Evolutionary conservation across 108 stramenopile genomes (phyloP).

Genomic region (Nitzschia sp.): DNA sequence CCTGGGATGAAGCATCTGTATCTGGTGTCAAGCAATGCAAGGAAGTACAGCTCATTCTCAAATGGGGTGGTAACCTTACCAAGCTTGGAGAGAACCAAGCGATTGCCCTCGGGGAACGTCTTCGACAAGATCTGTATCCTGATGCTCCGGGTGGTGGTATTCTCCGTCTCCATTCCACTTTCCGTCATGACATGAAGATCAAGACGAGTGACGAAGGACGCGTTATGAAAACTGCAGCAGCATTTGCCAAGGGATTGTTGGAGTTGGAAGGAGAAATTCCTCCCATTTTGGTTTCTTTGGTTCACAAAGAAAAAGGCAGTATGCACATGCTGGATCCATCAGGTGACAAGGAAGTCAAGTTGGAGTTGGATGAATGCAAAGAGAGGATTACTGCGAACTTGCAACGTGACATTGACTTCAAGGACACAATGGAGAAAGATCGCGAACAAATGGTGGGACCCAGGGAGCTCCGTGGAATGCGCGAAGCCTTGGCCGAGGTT

Average conservation of each 20-base stretch:
- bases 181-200: conserved; percentile 98
- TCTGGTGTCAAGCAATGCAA: conserved; percentile 40
- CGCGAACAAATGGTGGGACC: conserved; percentile 78
- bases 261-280: conserved; percentile 98
- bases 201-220: conserved; percentile 97
- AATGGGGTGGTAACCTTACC: conserved; percentile 99
- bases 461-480: conserved; percentile 60
- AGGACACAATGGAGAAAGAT: conserved; percentile 59
- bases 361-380: conserved; percentile 84
- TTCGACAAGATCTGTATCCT: conserved; percentile 91
- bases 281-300: conserved; percentile 95
- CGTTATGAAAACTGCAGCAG: conserved; percentile 99
- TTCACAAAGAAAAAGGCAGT: conserved; percentile 88
- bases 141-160: conserved; percentile 86
- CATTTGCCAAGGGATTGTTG: conserved; percentile 93
- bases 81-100: conserved; percentile 90
- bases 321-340: conserved; percentile 93
- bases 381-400: conserved; percentile 72
- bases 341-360: conserved; percentile 93
- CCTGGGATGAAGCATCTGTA: conserved; percentile 69
- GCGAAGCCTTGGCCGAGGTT: conserved; percentile 73
- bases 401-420: conserved; percentile 81
- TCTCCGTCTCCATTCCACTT: conserved; percentile 96
- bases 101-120: conserved; percentile 83
- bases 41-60: conserved; percentile 88